Percentiles rank a stretch among this genome's conserved stretches.
phyloP scores from a whole-genome alignment of 768 basidiomycete genomes.

The Brasilioporus rufonigricans region DNA sequence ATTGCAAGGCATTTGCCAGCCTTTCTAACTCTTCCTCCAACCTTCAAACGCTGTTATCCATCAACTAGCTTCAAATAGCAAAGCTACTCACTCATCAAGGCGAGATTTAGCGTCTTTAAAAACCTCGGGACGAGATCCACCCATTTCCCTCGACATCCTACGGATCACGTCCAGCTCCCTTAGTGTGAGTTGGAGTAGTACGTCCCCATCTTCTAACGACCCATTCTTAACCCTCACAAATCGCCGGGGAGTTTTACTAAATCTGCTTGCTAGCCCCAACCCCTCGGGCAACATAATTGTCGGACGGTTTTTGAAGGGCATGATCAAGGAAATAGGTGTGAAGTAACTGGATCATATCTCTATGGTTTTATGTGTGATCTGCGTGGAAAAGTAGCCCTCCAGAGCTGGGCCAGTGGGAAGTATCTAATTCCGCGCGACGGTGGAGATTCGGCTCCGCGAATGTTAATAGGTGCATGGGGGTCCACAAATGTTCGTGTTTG shows the following conservation, averaged over 20 bases:
- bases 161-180: neutral
- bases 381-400: neutral
- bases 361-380: neutral
- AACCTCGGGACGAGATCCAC: neutral
- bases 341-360: neutral
- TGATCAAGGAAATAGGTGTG: neutral
- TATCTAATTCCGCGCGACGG: neutral
- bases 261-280: neutral
- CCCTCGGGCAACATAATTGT: neutral
- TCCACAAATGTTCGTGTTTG: neutral
- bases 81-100: neutral
- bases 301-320: neutral
- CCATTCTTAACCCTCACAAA: neutral
- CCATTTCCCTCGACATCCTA: neutral
- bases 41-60: neutral
- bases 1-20: neutral
- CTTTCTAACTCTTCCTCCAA: neutral
- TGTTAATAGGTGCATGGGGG: neutral
- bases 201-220: neutral
- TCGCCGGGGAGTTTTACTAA: neutral
- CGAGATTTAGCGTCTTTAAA: neutral
- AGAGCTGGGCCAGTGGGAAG: neutral
- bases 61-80: neutral
- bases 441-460: neutral
- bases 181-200: neutral